These are phyloP conservation scores for Emiliania huxleyi DNA, from an alignment of 78 protist species.

Conservation along the genomic window DNA sequence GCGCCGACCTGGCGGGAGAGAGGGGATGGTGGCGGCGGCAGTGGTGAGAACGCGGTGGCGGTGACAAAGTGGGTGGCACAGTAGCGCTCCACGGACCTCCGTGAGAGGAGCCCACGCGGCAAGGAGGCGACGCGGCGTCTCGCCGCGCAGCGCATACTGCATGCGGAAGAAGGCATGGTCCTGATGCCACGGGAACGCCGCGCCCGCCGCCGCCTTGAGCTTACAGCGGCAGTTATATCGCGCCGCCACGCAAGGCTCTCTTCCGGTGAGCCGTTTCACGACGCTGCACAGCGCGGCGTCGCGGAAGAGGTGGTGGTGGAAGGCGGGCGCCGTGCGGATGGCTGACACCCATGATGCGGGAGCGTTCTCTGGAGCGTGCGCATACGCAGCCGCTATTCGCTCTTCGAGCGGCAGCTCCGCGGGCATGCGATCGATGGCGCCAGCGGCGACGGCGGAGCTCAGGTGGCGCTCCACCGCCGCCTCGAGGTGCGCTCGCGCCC, in stretches of 20 bases:
- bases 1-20: not conserved
- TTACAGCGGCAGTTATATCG: not conserved
- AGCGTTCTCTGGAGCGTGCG: not conserved
- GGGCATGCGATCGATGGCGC: no score
- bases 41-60: no score
- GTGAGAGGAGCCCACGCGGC: constrained; percentile 14
- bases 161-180: constrained; percentile 12
- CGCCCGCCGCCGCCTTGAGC: not conserved
- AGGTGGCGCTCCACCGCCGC: no score
- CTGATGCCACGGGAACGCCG: not conserved
- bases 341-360: not conserved
- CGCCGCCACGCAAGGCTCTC: not conserved
- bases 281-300: not conserved
- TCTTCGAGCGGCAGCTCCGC: no score
- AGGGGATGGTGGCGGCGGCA: no score
- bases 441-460: no score
- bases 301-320: not conserved
- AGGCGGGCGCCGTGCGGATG: not conserved
- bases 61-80: no score
- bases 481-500: no score
- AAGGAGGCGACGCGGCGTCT: not conserved
- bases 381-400: no score
- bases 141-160: not conserved
- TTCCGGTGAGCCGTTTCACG: not conserved
- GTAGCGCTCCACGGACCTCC: no score